Base-by-base conservation (phyloP, 768 basidiomycete genomes). In the Mycena polygramma region DNA sequence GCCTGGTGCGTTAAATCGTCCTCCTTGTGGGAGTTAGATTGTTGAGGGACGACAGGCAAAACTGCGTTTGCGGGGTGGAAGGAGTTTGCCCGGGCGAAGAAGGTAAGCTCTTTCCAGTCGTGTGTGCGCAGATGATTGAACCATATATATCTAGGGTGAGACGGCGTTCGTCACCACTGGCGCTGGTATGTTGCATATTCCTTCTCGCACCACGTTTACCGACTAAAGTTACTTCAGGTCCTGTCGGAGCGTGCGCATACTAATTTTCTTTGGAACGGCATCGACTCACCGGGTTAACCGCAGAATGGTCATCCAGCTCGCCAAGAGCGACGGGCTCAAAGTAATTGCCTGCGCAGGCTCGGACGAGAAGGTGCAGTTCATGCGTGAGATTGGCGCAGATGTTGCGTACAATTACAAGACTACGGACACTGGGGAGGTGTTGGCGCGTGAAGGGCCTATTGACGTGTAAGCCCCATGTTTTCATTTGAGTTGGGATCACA, bases 261-360 rank as follows among this genome's bases (percentile, higher is more conserved):
- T 10, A 7, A n/a, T 30, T 30, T 22, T 15, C 15, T 15, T 15
- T 11, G 10, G 22, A 24, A n/a, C 13, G 49, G 6, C 8, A 22
- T 22, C 20, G 1, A 11, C 22, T 51, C 5, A 11, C 22, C 8
- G 30, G 30, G 4, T 45, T 52, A 41, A 4, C 41, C 41, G 8
- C 26, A 87, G 85, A 0, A 48, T 88, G 15, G 85, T 88, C 17
- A 83, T 87, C 57, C 87, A 89, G 62, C 77, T 88, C 6, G 86
- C 87, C 0, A 88, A 89, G 58, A 70, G 72, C 0, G 83, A 87
- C 22, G 87, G 87, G 2, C 75, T 85, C 37, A 91, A 90, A 73
- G 92, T 94, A 43, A 91, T 94, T 60, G 90, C 87, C 0, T 91
- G 89, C 0, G 90, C 91, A 0, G 91, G 93, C 2, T 87, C 88